Conservation (phyloP, 179 eudicot genomes). For the Heliamphora pulchella region DNA sequence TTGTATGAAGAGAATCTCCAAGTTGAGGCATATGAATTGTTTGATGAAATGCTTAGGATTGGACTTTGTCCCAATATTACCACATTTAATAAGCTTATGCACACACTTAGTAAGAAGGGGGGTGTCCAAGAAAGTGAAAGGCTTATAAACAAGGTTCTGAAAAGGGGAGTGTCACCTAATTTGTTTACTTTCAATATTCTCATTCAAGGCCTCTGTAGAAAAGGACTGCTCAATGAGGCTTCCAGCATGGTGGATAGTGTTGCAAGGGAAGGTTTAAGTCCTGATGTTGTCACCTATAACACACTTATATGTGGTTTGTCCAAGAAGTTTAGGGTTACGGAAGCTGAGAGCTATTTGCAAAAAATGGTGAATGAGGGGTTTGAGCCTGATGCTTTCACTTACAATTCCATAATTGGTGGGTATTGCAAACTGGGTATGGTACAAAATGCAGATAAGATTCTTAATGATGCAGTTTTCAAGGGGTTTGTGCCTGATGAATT, state of each 20-base stretch:
- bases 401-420: constrained; percentile 66
- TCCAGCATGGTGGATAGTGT: constrained; percentile 40
- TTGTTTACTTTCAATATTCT: constrained; percentile 74
- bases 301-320: constrained; percentile 75
- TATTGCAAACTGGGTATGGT: constrained; percentile 71
- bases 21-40: constrained; percentile 60
- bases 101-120: constrained; percentile 61
- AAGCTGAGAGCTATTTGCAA: constrained; percentile 66
- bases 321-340: constrained; percentile 42
- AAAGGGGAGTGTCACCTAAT: constrained; percentile 73
- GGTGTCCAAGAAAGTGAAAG: constrained; percentile 54
- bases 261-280: constrained; percentile 46
- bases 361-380: constrained; percentile 79
- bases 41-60: constrained; percentile 70
- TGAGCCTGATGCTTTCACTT: constrained; percentile 79
- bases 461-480: constrained; percentile 54
- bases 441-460: constrained; percentile 54
- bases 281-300: constrained; percentile 83
- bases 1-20: constrained; percentile 50
- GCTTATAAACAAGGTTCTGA: constrained; percentile 66
- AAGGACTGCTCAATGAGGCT: constrained; percentile 50
- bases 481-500: constrained; percentile 77
- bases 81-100: constrained; percentile 79
- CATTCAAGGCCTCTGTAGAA: constrained; percentile 73
- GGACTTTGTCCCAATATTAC: constrained; percentile 50